phyloP scores from a whole-genome alignment of 2,329 filamentous ascomycete species.

The Trichoderma oligosporum region DNA sequence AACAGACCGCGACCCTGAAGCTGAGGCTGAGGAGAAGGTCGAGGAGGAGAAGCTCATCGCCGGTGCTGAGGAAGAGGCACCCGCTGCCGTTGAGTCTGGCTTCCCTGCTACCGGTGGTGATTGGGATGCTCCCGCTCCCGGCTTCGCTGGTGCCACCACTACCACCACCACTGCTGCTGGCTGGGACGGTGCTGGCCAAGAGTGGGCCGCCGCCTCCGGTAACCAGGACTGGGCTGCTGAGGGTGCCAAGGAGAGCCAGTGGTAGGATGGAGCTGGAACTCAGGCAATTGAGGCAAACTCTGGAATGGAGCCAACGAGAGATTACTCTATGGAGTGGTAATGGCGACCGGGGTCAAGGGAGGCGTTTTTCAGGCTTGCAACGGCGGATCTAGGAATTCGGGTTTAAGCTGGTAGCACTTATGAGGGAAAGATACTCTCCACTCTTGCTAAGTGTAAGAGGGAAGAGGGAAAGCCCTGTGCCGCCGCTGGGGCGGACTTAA shows the following conservation, averaged over 20 bases:
- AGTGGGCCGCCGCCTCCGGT: conserved; percentile 63
- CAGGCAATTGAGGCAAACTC: not conserved
- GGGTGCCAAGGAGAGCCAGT: conserved; percentile 54
- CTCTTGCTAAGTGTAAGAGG: conserved; percentile 30
- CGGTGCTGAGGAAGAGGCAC: conserved; percentile 77
- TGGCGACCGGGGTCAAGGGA: conserved; percentile 16
- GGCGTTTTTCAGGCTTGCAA: conserved; percentile 27
- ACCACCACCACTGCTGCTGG: conserved; percentile 50
- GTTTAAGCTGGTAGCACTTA: conserved; percentile 73
- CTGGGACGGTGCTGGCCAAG: conserved; percentile 57
- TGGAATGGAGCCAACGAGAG: not conserved
- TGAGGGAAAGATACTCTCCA: conserved; percentile 98
- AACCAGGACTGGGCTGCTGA: conserved; percentile 65
- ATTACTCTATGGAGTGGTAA: conserved; percentile 20
- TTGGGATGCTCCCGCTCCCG: conserved; percentile 79
- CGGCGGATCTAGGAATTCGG: conserved; percentile 25
- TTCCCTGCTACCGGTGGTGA: conserved; percentile 67
- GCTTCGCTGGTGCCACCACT: conserved; percentile 58
- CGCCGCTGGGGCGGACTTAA: conserved; percentile 83
- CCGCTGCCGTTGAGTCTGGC: conserved; percentile 72
- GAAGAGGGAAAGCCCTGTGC: conserved; percentile 98
- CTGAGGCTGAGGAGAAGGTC: conserved; percentile 97
- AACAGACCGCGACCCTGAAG: conserved; percentile 92
- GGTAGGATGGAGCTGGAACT: conserved; percentile 39
- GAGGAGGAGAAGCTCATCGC: conserved; percentile 87